phyloP scores from a whole-genome alignment of 2,329 filamentous ascomycete species.

The Fusarium sp. region DNA sequence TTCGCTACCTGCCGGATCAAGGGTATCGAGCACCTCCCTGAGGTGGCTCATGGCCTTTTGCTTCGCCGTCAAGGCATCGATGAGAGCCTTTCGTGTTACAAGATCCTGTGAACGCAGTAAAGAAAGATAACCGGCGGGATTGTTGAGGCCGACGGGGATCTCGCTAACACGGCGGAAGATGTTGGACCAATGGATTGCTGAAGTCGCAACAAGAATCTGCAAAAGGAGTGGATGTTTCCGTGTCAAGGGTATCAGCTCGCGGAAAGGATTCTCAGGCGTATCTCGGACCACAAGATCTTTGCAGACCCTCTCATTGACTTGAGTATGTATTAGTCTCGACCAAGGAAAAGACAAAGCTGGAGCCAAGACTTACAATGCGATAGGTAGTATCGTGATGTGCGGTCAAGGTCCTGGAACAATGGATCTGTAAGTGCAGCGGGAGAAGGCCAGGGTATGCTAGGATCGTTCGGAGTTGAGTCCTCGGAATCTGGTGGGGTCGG shows the following conservation, averaged over 20 bases:
- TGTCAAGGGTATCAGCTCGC: constrained; percentile 60
- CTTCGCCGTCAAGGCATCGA: constrained; percentile 60
- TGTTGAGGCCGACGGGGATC: constrained; percentile 46
- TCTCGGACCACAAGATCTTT: constrained; percentile 65
- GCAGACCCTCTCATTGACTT: constrained; percentile 62
- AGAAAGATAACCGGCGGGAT: constrained; percentile 52
- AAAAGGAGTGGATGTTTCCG: constrained; percentile 58
- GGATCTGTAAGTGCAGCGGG: constrained; percentile 61
- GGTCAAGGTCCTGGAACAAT: constrained; percentile 64
- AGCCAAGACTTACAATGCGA: constrained; percentile 56
- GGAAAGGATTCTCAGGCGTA: constrained; percentile 58
- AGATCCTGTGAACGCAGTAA: constrained; percentile 53
- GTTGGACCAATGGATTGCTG: constrained; percentile 62
- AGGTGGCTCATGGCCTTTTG: constrained; percentile 59
- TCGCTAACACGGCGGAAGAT: constrained; percentile 51
- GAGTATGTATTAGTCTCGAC: constrained; percentile 41
- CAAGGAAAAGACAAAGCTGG: constrained; percentile 4
- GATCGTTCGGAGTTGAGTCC: constrained; percentile 7
- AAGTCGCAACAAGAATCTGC: constrained; percentile 61
- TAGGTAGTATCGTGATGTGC: constrained; percentile 59
- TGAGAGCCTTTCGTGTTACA: constrained; percentile 53
- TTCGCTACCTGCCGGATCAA: constrained; percentile 56
- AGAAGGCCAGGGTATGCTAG: constrained; percentile 34
- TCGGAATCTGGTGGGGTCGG: neutral
- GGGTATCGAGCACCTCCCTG: constrained; percentile 53